These are phyloP conservation scores for Penicillium oxalicum DNA, from an alignment of 2,329 filamentous ascomycete genomes.

Conservation along the genomic window DNA sequence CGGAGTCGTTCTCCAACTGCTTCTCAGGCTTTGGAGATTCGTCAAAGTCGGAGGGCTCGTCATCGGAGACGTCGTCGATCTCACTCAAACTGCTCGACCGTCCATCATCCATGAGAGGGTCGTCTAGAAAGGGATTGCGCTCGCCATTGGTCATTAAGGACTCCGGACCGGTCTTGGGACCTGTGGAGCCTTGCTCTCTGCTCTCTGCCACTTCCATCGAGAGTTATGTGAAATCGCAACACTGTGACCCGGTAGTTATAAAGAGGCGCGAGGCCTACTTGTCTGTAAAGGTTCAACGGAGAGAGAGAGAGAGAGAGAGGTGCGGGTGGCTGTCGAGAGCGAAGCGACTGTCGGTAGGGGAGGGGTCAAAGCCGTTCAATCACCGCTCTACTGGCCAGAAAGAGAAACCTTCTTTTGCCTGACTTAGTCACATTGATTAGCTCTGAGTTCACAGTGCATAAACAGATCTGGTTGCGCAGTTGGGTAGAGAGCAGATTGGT, in stretches of 20 bases:
- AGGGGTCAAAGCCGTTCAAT: constrained; percentile 16
- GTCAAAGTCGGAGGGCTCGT: constrained; percentile 53
- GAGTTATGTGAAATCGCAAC: constrained; percentile 1
- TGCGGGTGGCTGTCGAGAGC: constrained; percentile 13
- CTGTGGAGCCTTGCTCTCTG: constrained; percentile 31
- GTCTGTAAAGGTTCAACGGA: not conserved
- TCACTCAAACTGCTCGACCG: constrained; percentile 90
- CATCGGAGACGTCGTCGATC: constrained; percentile 72
- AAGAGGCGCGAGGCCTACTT: not conserved
- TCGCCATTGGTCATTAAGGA: constrained; percentile 34
- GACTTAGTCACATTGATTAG: constrained; percentile 21
- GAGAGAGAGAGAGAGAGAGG: not conserved
- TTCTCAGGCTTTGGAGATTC: constrained; percentile 44
- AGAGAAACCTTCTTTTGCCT: constrained; percentile 16
- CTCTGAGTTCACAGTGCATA: constrained; percentile 19
- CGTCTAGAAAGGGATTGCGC: constrained; percentile 33
- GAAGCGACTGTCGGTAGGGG: constrained; percentile 11
- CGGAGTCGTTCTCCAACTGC: constrained; percentile 63
- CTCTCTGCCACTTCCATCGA: constrained; percentile 39
- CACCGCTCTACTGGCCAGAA: constrained; percentile 11
- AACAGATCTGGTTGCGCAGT: constrained; percentile 3
- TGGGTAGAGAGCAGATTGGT: constrained; percentile 13
- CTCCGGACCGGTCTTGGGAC: constrained; percentile 29
- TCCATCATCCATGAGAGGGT: constrained; percentile 55
- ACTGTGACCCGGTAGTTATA: constrained; percentile 1